Conservation (phyloP, 2,329 filamentous ascomycete genomes). For the Cladosporium sphaerospermum region DNA sequence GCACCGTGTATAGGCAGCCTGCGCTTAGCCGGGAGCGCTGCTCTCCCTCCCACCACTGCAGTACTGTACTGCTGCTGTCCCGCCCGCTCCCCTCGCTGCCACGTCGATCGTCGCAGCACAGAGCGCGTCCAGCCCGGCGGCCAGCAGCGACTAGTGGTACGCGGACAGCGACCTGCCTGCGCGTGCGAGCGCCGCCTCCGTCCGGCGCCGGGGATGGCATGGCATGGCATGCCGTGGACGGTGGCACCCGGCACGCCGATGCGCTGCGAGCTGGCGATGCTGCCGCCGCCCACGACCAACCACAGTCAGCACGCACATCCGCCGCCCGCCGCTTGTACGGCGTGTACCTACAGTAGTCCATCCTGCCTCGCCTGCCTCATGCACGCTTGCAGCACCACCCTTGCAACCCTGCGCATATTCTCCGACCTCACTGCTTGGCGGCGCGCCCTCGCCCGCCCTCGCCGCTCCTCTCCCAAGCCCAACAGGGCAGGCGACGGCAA, state of each 20-base stretch:
- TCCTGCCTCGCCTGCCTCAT: not conserved
- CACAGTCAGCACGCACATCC: too few species aligned
- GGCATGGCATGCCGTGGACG: too few species aligned
- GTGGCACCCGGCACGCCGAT: too few species aligned
- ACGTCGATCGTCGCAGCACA: slow-evolving; percentile 10
- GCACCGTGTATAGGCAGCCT: not conserved
- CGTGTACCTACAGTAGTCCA: too few species aligned
- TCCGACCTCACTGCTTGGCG: not conserved
- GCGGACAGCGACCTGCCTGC: not conserved
- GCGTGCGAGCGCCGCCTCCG: not conserved
- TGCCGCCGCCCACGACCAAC: too few species aligned
- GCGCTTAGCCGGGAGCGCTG: too few species aligned
- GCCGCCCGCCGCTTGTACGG: too few species aligned
- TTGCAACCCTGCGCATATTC: not conserved
- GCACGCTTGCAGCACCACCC: not conserved
- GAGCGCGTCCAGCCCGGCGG: not conserved
- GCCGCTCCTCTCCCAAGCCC: not conserved
- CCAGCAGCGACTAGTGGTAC: not conserved
- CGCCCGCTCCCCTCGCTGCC: not conserved
- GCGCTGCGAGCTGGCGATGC: too few species aligned
- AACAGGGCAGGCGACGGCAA: too few species aligned
- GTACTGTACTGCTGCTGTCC: not conserved
- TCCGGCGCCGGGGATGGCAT: not conserved
- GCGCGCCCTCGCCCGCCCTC: not conserved
- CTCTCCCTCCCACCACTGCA: too few species aligned